Percentiles rank a stretch among this genome's conserved stretches.
phyloP scores from a whole-genome alignment of 495 filamentous ascomycete genomes.

The Aspergillus kassunensis region DNA sequence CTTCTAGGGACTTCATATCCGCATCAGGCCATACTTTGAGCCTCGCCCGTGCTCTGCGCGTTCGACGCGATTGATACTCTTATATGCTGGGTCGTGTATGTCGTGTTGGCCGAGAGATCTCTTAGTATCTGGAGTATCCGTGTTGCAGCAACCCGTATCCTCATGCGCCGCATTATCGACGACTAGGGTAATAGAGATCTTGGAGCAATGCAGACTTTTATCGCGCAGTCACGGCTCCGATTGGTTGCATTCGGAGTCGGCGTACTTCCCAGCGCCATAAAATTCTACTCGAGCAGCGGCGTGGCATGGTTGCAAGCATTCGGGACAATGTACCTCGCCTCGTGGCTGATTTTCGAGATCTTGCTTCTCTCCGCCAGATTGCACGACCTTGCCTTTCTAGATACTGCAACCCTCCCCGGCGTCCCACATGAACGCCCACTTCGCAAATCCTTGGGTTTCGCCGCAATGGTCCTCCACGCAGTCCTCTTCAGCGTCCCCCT shows the following conservation, averaged over 20 bases:
- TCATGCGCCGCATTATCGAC: neutral
- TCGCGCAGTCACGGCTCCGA: neutral
- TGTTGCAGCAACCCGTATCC: neutral
- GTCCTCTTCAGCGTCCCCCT: neutral
- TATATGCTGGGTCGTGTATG: neutral
- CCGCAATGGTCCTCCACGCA: neutral
- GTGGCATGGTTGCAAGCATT: neutral
- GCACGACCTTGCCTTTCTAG: neutral
- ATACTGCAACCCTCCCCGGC: neutral
- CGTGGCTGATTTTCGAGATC: neutral
- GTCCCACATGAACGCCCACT: neutral
- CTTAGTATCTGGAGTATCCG: neutral
- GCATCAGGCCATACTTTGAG: neutral
- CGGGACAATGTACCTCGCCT: neutral
- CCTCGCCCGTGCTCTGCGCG: neutral
- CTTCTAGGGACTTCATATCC: neutral
- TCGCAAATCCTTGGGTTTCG: neutral
- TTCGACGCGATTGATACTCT: neutral
- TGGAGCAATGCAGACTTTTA: neutral
- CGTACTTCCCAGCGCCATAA: neutral
- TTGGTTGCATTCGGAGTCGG: neutral
- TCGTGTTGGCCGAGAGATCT: neutral
- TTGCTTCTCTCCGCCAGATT: neutral
- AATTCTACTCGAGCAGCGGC: neutral
- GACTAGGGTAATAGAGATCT: neutral